phyloP scores from a whole-genome alignment of 2,329 filamentous ascomycete species.

The Xenosphaeropsis pyriputrescens region DNA sequence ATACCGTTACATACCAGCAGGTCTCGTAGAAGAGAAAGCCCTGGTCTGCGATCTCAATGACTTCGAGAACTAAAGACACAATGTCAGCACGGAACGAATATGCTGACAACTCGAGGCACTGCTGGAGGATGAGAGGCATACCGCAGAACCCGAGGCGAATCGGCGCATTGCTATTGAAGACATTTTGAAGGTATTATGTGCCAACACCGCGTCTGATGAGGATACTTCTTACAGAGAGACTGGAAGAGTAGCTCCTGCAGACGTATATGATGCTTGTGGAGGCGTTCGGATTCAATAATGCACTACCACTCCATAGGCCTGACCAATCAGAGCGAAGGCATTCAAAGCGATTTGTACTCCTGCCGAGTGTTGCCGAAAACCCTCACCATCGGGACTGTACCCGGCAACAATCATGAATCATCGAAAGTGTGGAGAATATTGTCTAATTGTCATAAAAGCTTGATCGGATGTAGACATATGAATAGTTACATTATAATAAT shows the following conservation, averaged over 20 bases:
- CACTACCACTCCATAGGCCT: neutral
- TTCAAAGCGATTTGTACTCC: too few species aligned
- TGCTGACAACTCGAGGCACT: neutral
- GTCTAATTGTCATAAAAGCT: too few species aligned
- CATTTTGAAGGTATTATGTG: slow-evolving; percentile 27
- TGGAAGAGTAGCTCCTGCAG: neutral
- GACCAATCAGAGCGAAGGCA: neutral
- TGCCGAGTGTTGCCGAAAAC: too few species aligned
- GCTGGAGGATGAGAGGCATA: slow-evolving; percentile 14
- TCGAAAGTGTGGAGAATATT: too few species aligned
- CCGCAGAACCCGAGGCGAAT: slow-evolving; percentile 38
- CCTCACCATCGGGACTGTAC: too few species aligned
- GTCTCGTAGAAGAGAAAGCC: slow-evolving; percentile 76
- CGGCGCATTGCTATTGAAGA: slow-evolving; percentile 51
- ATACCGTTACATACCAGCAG: slow-evolving; percentile 45
- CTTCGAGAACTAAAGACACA: slow-evolving; percentile 15
- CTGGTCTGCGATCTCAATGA: slow-evolving; percentile 45
- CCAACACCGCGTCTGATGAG: slow-evolving; percentile 10
- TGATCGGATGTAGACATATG: too few species aligned
- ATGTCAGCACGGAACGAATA: slow-evolving; percentile 10
- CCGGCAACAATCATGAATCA: too few species aligned
- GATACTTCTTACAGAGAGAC: slow-evolving; percentile 1
- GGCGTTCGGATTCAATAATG: neutral
- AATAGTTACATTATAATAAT: too few species aligned
- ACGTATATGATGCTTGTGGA: slow-evolving; percentile 1